phyloP scores from a whole-genome alignment of 2,329 filamentous ascomycete genomes.

The Beauveria asiatica region DNA sequence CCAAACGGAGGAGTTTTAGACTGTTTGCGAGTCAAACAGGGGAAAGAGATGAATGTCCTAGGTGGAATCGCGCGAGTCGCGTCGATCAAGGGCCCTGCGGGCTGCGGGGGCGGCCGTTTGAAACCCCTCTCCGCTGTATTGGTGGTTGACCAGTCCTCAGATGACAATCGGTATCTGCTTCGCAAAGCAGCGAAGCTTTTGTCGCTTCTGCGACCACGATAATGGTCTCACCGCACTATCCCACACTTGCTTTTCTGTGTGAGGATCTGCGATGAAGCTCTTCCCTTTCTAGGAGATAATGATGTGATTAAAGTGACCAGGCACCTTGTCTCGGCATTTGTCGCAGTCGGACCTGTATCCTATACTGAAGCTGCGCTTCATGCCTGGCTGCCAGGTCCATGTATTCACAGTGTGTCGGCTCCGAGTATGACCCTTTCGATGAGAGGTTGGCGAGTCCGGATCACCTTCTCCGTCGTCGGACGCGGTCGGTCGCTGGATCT shows the following conservation, averaged over 20 bases:
- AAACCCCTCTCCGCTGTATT: background rate
- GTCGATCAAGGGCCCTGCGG: too few species aligned
- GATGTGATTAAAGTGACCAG: slow-evolving; percentile 75
- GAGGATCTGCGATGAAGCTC: slow-evolving; percentile 20
- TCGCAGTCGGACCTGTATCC: slow-evolving; percentile 71
- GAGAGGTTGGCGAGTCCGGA: slow-evolving; percentile 36
- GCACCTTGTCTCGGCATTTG: slow-evolving; percentile 65
- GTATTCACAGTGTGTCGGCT: slow-evolving; percentile 52
- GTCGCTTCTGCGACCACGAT: slow-evolving; percentile 15
- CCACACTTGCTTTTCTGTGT: slow-evolving; percentile 13
- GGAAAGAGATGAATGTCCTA: background rate
- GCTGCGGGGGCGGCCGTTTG: background rate
- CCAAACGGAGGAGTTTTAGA: background rate
- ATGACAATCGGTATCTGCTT: background rate
- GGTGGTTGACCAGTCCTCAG: background rate
- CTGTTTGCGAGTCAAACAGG: background rate
- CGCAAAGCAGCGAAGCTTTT: slow-evolving; percentile 5
- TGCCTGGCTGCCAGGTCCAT: slow-evolving; percentile 53
- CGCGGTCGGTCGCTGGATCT: slow-evolving; percentile 17
- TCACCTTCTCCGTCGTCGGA: slow-evolving; percentile 26
- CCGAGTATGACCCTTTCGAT: slow-evolving; percentile 46
- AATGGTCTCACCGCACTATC: slow-evolving; percentile 20
- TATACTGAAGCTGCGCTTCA: slow-evolving; percentile 68
- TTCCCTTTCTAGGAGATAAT: slow-evolving; percentile 48
- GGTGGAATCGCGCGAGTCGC: background rate